Evolutionary conservation across 2,329 filamentous ascomycete genomes (phyloP).

Genomic region (Monosporascus sp.): DNA sequence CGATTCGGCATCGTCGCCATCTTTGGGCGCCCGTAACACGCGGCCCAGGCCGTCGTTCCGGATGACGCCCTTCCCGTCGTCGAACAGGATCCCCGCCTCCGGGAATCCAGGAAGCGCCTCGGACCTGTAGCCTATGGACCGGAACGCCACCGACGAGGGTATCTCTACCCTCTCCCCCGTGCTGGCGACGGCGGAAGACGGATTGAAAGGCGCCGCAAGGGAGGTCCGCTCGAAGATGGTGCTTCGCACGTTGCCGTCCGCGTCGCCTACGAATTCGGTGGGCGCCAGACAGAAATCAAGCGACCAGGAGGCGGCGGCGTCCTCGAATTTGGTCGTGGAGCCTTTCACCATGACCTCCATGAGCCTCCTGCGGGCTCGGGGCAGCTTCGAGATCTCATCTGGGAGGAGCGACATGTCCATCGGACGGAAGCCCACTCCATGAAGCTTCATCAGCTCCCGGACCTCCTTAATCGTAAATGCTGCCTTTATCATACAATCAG

Average conservation of each 20-base stretch:
- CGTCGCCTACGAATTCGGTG: conserved; percentile 55
- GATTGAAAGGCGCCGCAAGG: conserved; percentile 52
- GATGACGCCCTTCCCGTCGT: conserved; percentile 68
- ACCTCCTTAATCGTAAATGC: conserved; percentile 95
- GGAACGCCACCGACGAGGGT: conserved; percentile 70
- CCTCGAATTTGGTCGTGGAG: conserved; percentile 44
- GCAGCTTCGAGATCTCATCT: conserved; percentile 60
- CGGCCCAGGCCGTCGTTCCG: conserved; percentile 78
- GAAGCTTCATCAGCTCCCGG: conserved; percentile 78
- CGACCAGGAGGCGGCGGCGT: conserved; percentile 67
- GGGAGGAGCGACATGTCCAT: conserved; percentile 65
- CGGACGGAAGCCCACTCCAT: conserved; percentile 65
- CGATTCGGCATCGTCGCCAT: conserved; percentile 24
- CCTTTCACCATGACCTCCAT: conserved; percentile 79
- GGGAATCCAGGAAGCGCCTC: conserved; percentile 69
- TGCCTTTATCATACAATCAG: conserved; percentile 48
- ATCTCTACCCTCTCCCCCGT: conserved; percentile 50
- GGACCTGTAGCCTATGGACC: conserved; percentile 93
- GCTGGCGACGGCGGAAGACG: conserved; percentile 40
- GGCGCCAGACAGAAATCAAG: conserved; percentile 84
- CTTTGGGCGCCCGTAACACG: conserved; percentile 41
- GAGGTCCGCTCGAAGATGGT: conserved; percentile 63
- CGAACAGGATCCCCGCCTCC: conserved; percentile 72
- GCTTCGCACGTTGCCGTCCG: conserved; percentile 48
- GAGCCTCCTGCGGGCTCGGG: conserved; percentile 70